Evolutionary conservation across 371 early-diverging fungal species (phyloP).

Genomic region (Lichtheimia hyalospora): DNA sequence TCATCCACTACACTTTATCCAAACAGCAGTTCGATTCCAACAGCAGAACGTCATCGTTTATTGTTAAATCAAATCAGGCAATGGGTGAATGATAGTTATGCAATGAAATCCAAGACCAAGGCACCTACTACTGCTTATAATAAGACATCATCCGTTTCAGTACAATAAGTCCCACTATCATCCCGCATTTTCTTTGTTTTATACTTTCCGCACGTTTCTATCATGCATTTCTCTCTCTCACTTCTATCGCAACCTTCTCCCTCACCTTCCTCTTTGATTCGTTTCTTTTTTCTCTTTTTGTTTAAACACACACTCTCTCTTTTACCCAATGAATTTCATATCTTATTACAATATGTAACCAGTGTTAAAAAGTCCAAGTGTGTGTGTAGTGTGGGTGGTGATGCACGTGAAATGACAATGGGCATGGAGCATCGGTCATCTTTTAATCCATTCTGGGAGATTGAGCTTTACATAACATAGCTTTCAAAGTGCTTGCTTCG

Average conservation of each 20-base stretch:
- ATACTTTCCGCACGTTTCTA: too few relatives aligned
- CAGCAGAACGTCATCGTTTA: slow-evolving; percentile 15
- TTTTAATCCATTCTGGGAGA: slow-evolving; percentile 12
- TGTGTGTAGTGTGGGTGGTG: too few relatives aligned
- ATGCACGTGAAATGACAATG: background rate
- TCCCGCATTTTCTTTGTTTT: too few relatives aligned
- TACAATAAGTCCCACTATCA: too few relatives aligned
- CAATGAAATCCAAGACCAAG: slow-evolving; percentile 3
- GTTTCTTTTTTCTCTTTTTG: too few relatives aligned
- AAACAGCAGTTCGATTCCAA: background rate
- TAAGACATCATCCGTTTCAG: too few relatives aligned
- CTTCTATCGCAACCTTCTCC: background rate
- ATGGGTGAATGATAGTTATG: slow-evolving; percentile 29
- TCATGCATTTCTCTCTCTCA: too few relatives aligned
- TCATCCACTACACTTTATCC: slow-evolving; percentile 2
- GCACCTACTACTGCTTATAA: background rate
- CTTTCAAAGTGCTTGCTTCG: slow-evolving; percentile 5
- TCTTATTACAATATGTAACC: too few relatives aligned
- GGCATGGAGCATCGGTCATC: slow-evolving; percentile 4
- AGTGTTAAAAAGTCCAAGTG: too few relatives aligned
- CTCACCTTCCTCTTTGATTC: background rate
- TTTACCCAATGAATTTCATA: too few relatives aligned
- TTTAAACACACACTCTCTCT: too few relatives aligned
- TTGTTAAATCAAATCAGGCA: slow-evolving; percentile 17
- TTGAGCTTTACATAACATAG: slow-evolving; percentile 3